phyloP scores from a whole-genome alignment of 108 stramenopile species.

The Skeletonema costatum region DNA sequence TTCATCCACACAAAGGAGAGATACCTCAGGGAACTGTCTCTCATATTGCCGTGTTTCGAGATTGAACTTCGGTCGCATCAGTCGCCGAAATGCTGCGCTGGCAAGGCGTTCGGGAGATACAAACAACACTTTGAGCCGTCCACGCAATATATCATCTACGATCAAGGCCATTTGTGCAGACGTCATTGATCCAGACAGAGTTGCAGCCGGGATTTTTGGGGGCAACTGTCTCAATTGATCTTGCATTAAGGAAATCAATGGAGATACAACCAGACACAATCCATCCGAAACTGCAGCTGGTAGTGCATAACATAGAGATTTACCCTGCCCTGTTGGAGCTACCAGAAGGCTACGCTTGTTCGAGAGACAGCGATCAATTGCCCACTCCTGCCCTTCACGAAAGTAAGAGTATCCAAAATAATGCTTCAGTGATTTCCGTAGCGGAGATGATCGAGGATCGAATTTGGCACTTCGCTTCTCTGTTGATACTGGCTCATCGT shows the following conservation, averaged over 20 bases:
- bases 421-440: slow-evolving; percentile 47
- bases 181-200: slow-evolving; percentile 77
- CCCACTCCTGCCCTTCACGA: slow-evolving; percentile 93
- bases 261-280: slow-evolving; percentile 94
- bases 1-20: slow-evolving; percentile 96
- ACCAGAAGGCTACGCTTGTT: slow-evolving; percentile 84
- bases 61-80: slow-evolving; percentile 74
- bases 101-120: slow-evolving; percentile 92
- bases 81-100: slow-evolving; percentile 88
- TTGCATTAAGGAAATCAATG: slow-evolving; percentile 95
- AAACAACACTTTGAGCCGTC: slow-evolving; percentile 87
- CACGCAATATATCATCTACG: slow-evolving; percentile 76
- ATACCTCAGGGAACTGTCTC: slow-evolving; percentile 79
- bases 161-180: slow-evolving; percentile 72
- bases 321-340: slow-evolving; percentile 98
- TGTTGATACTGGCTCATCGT: background rate
- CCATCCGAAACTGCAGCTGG: slow-evolving; percentile 92
- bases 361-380: slow-evolving; percentile 75
- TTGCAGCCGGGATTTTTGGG: slow-evolving; percentile 82
- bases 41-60: slow-evolving; percentile 61
- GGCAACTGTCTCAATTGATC: slow-evolving; percentile 91
- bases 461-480: background rate
- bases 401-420: slow-evolving; percentile 79
- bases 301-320: slow-evolving; percentile 95
- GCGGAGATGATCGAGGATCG: slow-evolving; percentile 9